Percentiles rank a stretch among this genome's conserved stretches.
These are phyloP conservation scores for Takashimella tepidaria DNA, from an alignment of 1,284 basidiomycete species.

Conservation along the genomic window DNA sequence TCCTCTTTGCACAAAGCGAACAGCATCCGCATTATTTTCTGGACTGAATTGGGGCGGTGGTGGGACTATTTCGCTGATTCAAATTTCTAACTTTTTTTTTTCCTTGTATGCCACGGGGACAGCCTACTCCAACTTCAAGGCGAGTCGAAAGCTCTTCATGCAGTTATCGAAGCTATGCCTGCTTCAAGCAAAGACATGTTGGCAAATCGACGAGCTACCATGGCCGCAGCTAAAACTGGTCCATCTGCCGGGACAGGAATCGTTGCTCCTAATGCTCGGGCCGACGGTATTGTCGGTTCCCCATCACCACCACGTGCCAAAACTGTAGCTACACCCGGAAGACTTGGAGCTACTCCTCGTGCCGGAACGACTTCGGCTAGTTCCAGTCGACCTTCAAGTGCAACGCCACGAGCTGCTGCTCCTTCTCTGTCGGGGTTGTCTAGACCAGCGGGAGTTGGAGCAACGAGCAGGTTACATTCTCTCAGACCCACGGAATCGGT, in stretches of 20 bases:
- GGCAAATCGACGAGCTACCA: constrained; percentile 40
- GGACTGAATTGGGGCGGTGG: no score
- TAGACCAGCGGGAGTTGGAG: not conserved
- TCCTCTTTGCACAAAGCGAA: no score
- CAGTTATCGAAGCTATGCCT: constrained; percentile 35
- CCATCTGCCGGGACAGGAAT: constrained; percentile 10
- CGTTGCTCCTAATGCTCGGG: not conserved
- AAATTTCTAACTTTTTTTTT: not conserved
- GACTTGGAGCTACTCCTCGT: not conserved
- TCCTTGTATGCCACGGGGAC: not conserved
- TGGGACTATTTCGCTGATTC: no score
- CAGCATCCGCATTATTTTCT: no score
- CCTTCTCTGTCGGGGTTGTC: not conserved
- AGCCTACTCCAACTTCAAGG: constrained; percentile 43
- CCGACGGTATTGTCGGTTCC: not conserved
- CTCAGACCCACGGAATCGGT: not conserved
- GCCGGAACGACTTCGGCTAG: not conserved
- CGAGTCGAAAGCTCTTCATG: constrained; percentile 32
- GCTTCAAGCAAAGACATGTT: constrained; percentile 42
- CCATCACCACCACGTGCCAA: constrained; percentile 1
- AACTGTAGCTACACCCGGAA: constrained; percentile 1
- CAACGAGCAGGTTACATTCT: not conserved
- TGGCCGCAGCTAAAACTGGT: constrained; percentile 30
- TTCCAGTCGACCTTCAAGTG: not conserved
- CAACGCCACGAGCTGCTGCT: not conserved